A percentile compares a stretch with the other conserved stretches of the same genome.
These are phyloP conservation scores for Hyaloraphidium curvatum DNA, from an alignment of 192 early-diverging fungal genomes.

Conservation along the genomic window DNA sequence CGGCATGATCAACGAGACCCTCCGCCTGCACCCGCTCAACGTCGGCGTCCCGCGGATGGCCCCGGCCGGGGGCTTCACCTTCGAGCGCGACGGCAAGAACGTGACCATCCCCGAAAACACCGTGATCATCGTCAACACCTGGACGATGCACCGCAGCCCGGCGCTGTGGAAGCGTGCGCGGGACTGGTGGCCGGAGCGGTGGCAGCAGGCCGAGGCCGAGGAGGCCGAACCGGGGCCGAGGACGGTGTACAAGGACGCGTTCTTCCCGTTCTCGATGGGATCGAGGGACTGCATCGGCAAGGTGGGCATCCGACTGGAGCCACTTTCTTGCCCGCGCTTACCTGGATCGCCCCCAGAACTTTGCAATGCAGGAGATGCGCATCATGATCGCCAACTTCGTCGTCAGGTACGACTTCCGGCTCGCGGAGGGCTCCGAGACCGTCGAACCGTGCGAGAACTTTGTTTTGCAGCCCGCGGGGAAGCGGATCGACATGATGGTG, in stretches of 20 bases:
- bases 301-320: not conserved
- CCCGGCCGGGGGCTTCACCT: not conserved
- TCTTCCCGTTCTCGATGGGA: not conserved
- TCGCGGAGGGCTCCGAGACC: too few relatives aligned
- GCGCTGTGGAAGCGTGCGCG: not conserved
- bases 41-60: not conserved
- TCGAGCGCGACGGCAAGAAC: too few relatives aligned
- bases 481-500: too few relatives aligned
- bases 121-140: not conserved
- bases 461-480: too few relatives aligned
- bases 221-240: not conserved
- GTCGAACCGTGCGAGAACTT: too few relatives aligned
- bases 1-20: not conserved
- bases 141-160: not conserved
- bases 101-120: too few relatives aligned
- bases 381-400: not conserved
- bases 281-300: constrained; percentile 3
- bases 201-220: not conserved
- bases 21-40: not conserved
- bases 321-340: too few relatives aligned
- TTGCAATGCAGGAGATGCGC: not conserved
- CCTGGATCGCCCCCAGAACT: too few relatives aligned
- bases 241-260: not conserved
- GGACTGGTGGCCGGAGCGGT: not conserved
- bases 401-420: not conserved